Evolutionary conservation across 805 yeast species (phyloP).

Genomic region (Maudiozyma turicensis): DNA sequence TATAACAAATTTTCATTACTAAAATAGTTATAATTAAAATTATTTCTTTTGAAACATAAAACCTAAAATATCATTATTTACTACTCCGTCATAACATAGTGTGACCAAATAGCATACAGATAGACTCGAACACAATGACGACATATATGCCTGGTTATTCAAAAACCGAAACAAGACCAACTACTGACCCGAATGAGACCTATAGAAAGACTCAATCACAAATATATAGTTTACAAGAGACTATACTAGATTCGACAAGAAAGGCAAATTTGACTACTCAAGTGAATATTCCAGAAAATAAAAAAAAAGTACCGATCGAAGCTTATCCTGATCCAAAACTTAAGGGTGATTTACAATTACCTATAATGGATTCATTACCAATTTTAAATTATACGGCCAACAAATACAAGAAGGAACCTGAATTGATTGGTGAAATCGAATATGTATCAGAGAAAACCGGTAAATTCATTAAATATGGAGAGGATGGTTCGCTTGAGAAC

Average conservation of each 20-base stretch:
- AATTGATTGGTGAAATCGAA: conserved; percentile 8
- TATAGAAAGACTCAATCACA: conserved; percentile 27
- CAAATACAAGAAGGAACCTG: conserved; percentile 5
- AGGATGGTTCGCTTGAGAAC: not conserved
- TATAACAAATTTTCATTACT: too few relatives aligned
- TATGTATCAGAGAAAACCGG: conserved; percentile 13
- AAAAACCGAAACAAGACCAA: not conserved
- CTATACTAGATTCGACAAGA: conserved; percentile 23
- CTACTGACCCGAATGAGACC: conserved; percentile 9
- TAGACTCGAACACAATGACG: not conserved
- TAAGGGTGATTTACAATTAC: not conserved
- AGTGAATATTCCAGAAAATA: not conserved
- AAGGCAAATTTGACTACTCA: not conserved
- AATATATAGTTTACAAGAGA: conserved; percentile 27
- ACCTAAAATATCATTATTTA: too few relatives aligned
- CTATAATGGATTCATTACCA: conserved; percentile 4
- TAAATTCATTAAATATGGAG: not conserved
- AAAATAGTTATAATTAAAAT: too few relatives aligned
- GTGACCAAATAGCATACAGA: too few relatives aligned
- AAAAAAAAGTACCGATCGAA: not conserved
- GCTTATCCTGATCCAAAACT: not conserved
- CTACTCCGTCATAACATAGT: too few relatives aligned
- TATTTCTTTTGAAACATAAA: too few relatives aligned
- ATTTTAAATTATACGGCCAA: conserved; percentile 4
- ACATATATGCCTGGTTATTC: not conserved